A percentile compares a stretch with the other conserved stretches of the same genome.
phyloP scores from a whole-genome alignment of 2,329 filamentous ascomycete species.

The Tolypocladium endophyticum region DNA sequence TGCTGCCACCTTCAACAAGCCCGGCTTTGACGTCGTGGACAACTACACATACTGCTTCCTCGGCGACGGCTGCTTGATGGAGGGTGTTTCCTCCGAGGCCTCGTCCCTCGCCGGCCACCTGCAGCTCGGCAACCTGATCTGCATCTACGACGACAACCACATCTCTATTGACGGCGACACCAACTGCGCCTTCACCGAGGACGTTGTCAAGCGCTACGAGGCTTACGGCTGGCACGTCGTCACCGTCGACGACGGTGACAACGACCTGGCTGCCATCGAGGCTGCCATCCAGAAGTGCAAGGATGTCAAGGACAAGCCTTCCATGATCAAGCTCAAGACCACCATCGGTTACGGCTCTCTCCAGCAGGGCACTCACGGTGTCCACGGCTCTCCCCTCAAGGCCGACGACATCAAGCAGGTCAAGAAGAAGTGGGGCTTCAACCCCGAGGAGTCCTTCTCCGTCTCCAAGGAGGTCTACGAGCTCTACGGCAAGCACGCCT shows the following conservation, averaged over 20 bases:
- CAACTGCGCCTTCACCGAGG: conserved; percentile 93
- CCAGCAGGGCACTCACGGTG: conserved; percentile 85
- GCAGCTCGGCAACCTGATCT: conserved; percentile 95
- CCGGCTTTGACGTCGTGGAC: conserved; percentile 79
- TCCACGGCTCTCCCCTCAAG: conserved; percentile 95
- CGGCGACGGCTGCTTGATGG: conserved; percentile 97
- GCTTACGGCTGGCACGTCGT: conserved; percentile 92
- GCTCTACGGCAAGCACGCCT: conserved; percentile 71
- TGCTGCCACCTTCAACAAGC: conserved; percentile 90
- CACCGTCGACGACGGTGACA: conserved; percentile 77
- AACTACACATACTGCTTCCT: conserved; percentile 98
- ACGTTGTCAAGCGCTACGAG: conserved; percentile 90
- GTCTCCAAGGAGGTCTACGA: conserved; percentile 95
- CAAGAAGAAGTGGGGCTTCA: conserved; percentile 92
- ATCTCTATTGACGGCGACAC: conserved; percentile 93
- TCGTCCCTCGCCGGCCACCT: conserved; percentile 88
- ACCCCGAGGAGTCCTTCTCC: conserved; percentile 84
- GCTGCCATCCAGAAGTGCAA: conserved; percentile 76
- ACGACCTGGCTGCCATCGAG: conserved; percentile 80
- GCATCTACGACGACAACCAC: conserved; percentile 97
- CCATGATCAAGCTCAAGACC: conserved; percentile 91
- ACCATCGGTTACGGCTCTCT: conserved; percentile 95
- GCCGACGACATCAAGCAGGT: conserved; percentile 85
- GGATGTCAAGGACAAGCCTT: conserved; percentile 89
- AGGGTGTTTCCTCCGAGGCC: conserved; percentile 92